phyloP scores from a whole-genome alignment of 2,329 filamentous ascomycete genomes.

The Ambrosiella beaveri region DNA sequence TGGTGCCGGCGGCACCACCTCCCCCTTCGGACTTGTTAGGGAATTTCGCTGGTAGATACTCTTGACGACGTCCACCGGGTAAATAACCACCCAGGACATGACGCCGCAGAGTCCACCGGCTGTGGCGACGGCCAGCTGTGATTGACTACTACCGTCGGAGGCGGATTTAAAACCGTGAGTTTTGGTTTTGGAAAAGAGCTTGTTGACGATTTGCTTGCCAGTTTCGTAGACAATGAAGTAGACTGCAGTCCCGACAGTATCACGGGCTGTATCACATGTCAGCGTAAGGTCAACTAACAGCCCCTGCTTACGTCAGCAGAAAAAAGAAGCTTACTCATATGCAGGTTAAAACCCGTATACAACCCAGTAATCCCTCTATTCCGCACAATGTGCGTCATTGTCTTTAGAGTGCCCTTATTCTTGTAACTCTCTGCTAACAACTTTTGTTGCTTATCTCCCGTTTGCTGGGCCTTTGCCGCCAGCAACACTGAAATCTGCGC shows the following conservation, averaged over 20 bases:
- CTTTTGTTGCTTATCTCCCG: conserved; percentile 30
- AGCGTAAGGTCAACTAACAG: conserved; percentile 7
- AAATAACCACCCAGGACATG: conserved; percentile 63
- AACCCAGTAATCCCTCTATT: conserved; percentile 56
- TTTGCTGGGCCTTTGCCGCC: conserved; percentile 27
- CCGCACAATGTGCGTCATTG: conserved; percentile 58
- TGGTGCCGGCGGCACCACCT: conserved; percentile 45
- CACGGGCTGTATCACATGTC: conserved; percentile 43
- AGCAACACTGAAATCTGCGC: conserved; percentile 71
- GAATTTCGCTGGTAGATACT: conserved; percentile 74
- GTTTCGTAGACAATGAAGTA: conserved; percentile 87
- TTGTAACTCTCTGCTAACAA: conserved; percentile 52
- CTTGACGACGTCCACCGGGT: conserved; percentile 66
- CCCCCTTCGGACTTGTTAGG: conserved; percentile 49
- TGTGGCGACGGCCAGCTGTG: conserved; percentile 59
- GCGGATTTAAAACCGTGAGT: conserved; percentile 38
- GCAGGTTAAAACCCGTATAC: conserved; percentile 65
- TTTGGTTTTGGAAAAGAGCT: conserved; percentile 9
- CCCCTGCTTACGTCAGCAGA: neutral
- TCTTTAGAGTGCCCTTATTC: conserved; percentile 61
- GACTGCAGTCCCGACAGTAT: conserved; percentile 67
- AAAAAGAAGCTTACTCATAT: conserved; percentile 43
- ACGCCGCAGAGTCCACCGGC: conserved; percentile 70
- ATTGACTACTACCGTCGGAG: conserved; percentile 49
- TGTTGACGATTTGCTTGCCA: conserved; percentile 53